Base-by-base conservation (phyloP, 306 rosid genomes). In the Vigna reflexopilosa region DNA sequence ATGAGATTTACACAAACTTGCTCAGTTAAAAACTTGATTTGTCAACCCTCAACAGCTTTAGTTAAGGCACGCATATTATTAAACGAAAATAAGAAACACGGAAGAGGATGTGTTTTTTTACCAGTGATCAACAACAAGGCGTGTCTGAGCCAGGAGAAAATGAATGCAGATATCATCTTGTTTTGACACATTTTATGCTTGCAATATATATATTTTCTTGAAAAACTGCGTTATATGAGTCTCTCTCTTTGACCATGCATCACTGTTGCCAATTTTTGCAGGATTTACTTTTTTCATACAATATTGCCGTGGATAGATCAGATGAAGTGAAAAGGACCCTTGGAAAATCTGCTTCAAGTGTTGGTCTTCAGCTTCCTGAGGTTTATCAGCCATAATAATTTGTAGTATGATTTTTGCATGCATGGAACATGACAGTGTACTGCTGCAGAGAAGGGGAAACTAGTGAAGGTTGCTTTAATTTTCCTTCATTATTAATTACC, bases 281-380 rank as follows among this genome's bases (percentile, higher is more conserved):
- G 99, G 94, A 91, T 3, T 76, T 95, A 51, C 81, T 95, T 76
- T 88, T 92, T 82, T 92, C 99, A 12, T 95, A 95, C 87, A 95
- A 89, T 81, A 95, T 93, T 72, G 98, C 98, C 17, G 84, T 95
- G 70, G 99, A 95, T 85, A 86, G 99, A 61, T 80, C 94, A 45
- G 87, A 87, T 28, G 99, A 95, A 82, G 91, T 93, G 87, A 88
- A 72, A 81, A 93, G 89, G 71, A 79, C 85, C 30, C 90, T 95
- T 64, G 94, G 96, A 75, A 93, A 91, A 85, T 95, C 99, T 63
- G 97, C 99, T 55, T 92, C 98, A 20, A 91, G 97, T 44, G 96
- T 95, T 30, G 99, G 99, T 44, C 99, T 95, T 79, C 87, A 57
- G 77, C 98, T 95, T 63, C 98, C 98, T 1, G 93, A 87, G 76